Evolutionary conservation across 331 rosid genomes (phyloP), one percentile per base, ranked within the genome.

Genomic region (Erythrophleum ivorense): DNA sequence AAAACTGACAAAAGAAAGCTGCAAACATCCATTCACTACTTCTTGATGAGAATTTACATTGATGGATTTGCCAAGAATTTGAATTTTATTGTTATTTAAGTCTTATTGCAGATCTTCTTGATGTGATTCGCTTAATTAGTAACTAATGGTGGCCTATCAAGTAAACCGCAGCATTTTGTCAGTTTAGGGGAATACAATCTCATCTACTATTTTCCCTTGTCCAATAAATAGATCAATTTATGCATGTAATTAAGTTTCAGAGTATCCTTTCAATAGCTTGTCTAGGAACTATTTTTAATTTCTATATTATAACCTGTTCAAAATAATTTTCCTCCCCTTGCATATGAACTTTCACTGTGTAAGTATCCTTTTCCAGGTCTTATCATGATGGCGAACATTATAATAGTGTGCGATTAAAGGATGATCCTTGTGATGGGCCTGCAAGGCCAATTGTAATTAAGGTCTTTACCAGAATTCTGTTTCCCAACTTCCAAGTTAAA

Each of bases 361-460:
- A 48, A 81, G 40, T 52, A 54, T 76, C 71, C 77, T 50, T 84
- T 84, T 80, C 74, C 86, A 93, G 97, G 76, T 93, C 94, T 74
- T 91, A 93, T 85, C 97, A 93, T 29, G 94, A 93, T 55, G 94
- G 89, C 41, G 97, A 93, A 82, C 97, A 93, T 87, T 93, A 93
- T 68, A 91, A 93, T 77, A 93, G 97, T 83, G 92, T 93, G 82
- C 89, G 94, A 62, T 75, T 73, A 79, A 91, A 88, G 89, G 93
- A 88, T 85, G 97, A 93, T 84, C 86, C 92, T 46, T 83, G 90
- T 78, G 89, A 83, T 85, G 94, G 97, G 38, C 91, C 97, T 71
- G 93, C 94, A 46, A 88, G 85, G 88, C 80, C 91, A 76, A 91
- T 93, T 84, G 66, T 81, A 75, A 93, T 93, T 78, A 85, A 93